These are phyloP conservation scores for Strigomonas galati DNA, from an alignment of 208 protist genomes.

Conservation along the genomic window DNA sequence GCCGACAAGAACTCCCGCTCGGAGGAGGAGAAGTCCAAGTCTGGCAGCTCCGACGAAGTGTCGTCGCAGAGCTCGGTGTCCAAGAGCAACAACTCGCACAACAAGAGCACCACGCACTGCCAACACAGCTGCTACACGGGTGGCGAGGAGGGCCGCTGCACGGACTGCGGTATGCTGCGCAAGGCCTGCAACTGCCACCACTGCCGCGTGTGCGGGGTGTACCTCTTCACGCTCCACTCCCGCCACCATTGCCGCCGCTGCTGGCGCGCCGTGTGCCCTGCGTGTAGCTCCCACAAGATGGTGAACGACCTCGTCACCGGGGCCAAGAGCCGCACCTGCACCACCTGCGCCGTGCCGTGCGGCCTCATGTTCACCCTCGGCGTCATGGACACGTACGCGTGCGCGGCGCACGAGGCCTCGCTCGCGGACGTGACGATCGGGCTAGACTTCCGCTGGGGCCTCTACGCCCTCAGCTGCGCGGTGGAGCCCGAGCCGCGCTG, in stretches of 20 bases:
- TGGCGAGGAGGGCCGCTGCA: conserved; percentile 23
- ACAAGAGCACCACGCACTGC: no score
- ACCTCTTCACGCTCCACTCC: conserved; percentile 25
- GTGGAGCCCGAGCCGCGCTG: conserved; percentile 26
- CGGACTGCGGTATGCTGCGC: conserved; percentile 22
- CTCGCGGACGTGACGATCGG: not conserved
- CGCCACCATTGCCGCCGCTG: conserved; percentile 42
- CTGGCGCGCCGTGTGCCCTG: conserved; percentile 33
- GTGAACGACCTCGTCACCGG: conserved; percentile 25
- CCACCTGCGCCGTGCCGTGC: conserved; percentile 27
- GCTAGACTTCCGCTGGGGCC: conserved; percentile 27
- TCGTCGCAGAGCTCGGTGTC: no score
- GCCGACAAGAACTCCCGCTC: no score
- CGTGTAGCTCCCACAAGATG: conserved; percentile 21
- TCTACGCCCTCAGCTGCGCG: conserved; percentile 27
- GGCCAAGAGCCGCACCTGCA: conserved; percentile 21
- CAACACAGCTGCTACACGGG: conserved; percentile 23
- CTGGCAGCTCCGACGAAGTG: no score
- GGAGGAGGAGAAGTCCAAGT: no score
- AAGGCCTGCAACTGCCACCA: conserved; percentile 35
- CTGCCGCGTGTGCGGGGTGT: conserved; percentile 26
- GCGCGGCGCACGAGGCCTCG: not conserved
- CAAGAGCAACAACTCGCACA: no score
- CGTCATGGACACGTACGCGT: not conserved
- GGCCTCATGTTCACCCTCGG: conserved; percentile 16